Base-by-base conservation (phyloP, 352 stramenopile genomes). In the Phytophthora macrochlamydospora region DNA sequence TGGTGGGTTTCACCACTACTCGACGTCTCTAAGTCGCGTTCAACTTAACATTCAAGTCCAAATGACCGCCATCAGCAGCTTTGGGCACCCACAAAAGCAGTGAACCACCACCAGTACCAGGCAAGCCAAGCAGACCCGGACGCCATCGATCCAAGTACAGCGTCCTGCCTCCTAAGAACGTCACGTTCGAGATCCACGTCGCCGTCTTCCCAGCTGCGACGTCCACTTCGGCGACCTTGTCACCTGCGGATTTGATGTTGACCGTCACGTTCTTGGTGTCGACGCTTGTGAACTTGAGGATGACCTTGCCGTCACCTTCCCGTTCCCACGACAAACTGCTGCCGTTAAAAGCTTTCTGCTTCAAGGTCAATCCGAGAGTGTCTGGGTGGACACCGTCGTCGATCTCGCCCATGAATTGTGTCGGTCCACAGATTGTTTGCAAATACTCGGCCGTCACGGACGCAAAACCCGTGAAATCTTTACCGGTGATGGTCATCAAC, bases 111-210 rank as follows among this genome's bases (percentile, higher is more conserved):
- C 75, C 76, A 11, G 76, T 87, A n/a, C 79, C 76, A 2, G 83
- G 78, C 7, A 93, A 52, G 24, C 82, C 78, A 3, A 89, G 63
- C 30, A 89, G 73, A 24, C 76, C 77, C 4, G 79, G 65, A 7
- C 85, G 82, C 78, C 80, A 91, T 9, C 82, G 85, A 51, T 90
- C 81, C 60, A 91, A 32, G 68, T 91, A 93, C 46, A 91, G 28
- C 14, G 85, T 91, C 66, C 88, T 93, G 49, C 82, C 76, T 4
- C 76, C 63, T 33, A 86, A 68, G 0, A 43, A 51, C 7, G 59
- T 52, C 13, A 85, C 59, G 3, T 50, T 77, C n/a, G 74, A 78
- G 6, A 38, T 73, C 79, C 79, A 89, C 8, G 53, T 42, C 13
- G 61, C 73, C 1, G n/a, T 75, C 7, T 33, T 30, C 2, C 79